These are phyloP conservation scores for Dactylorhiza incarnata DNA, from an alignment of 106 monocot species.

Conservation along the genomic window DNA sequence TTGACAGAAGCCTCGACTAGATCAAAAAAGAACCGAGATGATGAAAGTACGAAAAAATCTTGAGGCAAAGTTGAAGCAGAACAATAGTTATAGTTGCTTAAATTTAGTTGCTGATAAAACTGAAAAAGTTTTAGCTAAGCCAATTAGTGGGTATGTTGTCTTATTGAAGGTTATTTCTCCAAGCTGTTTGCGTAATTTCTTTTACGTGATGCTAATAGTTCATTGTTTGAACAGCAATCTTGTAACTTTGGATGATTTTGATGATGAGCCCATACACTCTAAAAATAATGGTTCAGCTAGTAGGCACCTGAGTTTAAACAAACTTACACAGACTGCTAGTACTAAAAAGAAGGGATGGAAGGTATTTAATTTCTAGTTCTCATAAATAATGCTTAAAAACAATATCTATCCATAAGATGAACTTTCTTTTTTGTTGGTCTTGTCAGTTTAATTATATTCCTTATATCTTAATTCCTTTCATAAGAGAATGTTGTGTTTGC, in stretches of 20 bases:
- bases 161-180: not conserved
- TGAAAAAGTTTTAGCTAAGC: slow-evolving; percentile 13
- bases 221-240: slow-evolving; percentile 29
- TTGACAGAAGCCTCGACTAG: slow-evolving; percentile 28
- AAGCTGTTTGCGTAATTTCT: not conserved
- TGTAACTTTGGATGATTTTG: slow-evolving; percentile 53
- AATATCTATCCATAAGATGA: not conserved
- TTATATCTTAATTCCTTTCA: not conserved
- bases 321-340: slow-evolving; percentile 21
- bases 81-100: slow-evolving; percentile 38
- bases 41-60: slow-evolving; percentile 78
- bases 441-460: not conserved
- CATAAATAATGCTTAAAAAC: not conserved
- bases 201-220: slow-evolving; percentile 1
- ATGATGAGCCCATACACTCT: slow-evolving; percentile 44
- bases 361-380: slow-evolving; percentile 27
- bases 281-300: slow-evolving; percentile 5
- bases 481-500: not conserved
- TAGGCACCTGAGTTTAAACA: slow-evolving; percentile 9
- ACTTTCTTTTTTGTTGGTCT: not conserved
- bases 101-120: slow-evolving; percentile 13
- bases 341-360: slow-evolving; percentile 38
- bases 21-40: slow-evolving; percentile 67
- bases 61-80: slow-evolving; percentile 80
- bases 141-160: slow-evolving; percentile 29